Evolutionary conservation across 768 basidiomycete species (phyloP).

Genomic region (Postia placenta): DNA sequence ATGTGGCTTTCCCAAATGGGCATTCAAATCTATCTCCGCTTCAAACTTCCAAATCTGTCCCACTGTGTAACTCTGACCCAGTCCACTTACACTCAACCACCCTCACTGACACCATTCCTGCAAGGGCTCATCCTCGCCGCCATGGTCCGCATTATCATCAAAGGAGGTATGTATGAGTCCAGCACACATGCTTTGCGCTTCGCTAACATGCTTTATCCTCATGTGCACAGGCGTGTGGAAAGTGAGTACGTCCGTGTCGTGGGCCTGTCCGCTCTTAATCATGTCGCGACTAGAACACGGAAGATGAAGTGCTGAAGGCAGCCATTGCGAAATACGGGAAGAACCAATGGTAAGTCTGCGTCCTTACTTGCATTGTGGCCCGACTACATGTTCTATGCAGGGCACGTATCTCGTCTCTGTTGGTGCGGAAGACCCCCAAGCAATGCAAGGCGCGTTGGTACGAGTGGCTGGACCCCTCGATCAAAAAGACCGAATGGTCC

Average conservation of each 20-base stretch:
- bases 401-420: constrained; percentile 96
- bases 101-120: too few species aligned
- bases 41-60: too few species aligned
- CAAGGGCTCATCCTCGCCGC: background rate
- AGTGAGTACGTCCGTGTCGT: constrained; percentile 32
- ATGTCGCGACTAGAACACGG: constrained; percentile 61
- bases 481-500: constrained; percentile 99
- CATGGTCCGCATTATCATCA: constrained; percentile 90
- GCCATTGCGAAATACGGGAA: constrained; percentile 97
- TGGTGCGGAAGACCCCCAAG: constrained; percentile 98
- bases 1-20: too few species aligned
- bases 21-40: too few species aligned
- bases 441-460: constrained; percentile 99
- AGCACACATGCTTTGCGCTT: background rate
- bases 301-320: constrained; percentile 98
- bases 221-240: constrained; percentile 71
- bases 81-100: too few species aligned
- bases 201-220: background rate
- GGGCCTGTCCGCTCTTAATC: constrained; percentile 11
- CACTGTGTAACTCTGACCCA: too few species aligned
- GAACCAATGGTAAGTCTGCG: constrained; percentile 74
- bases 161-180: constrained; percentile 56
- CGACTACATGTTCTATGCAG: constrained; percentile 29
- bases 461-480: constrained; percentile 98
- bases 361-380: background rate